Evolutionary conservation across 2,329 filamentous ascomycete species (phyloP).

Genomic region (Fusarium sambucinum): DNA sequence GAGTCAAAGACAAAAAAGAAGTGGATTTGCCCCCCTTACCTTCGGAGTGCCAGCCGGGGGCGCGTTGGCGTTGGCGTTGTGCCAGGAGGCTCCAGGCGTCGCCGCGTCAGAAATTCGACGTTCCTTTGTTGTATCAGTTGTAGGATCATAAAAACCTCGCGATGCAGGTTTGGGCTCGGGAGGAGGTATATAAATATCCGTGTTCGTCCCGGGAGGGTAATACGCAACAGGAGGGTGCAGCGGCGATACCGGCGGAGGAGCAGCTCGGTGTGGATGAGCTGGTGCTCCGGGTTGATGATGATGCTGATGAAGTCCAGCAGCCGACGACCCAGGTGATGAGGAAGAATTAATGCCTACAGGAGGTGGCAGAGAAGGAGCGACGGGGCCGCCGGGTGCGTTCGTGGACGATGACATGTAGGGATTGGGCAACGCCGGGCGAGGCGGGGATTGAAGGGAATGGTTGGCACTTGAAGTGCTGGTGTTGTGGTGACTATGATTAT

Average conservation of each 20-base stretch:
- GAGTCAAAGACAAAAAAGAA: constrained; percentile 48
- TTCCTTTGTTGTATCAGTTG: constrained; percentile 63
- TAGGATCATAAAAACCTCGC: constrained; percentile 67
- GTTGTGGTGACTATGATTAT: constrained; percentile 46
- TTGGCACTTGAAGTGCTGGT: constrained; percentile 47
- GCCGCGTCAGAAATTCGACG: constrained; percentile 59
- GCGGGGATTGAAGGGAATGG: constrained; percentile 50
- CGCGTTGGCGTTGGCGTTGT: constrained; percentile 52
- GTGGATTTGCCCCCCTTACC: constrained; percentile 57
- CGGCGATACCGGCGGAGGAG: constrained; percentile 55
- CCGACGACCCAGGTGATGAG: constrained; percentile 29
- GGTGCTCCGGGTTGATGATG: constrained; percentile 43
- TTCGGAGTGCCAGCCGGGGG: constrained; percentile 60
- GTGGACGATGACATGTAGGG: constrained; percentile 55
- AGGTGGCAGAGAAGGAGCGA: constrained; percentile 51
- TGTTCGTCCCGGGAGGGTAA: constrained; percentile 51
- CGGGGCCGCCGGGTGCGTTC: constrained; percentile 48
- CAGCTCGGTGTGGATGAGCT: constrained; percentile 44
- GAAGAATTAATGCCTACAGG: constrained; percentile 47
- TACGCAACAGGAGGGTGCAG: constrained; percentile 59
- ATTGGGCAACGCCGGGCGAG: constrained; percentile 49
- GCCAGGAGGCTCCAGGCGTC: constrained; percentile 55
- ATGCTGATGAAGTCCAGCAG: constrained; percentile 45
- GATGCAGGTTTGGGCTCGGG: constrained; percentile 56
- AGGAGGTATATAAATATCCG: constrained; percentile 51